Base-by-base conservation (phyloP, 1,284 basidiomycete species). In the Cutaneotrichosporon daszewskae region DNA sequence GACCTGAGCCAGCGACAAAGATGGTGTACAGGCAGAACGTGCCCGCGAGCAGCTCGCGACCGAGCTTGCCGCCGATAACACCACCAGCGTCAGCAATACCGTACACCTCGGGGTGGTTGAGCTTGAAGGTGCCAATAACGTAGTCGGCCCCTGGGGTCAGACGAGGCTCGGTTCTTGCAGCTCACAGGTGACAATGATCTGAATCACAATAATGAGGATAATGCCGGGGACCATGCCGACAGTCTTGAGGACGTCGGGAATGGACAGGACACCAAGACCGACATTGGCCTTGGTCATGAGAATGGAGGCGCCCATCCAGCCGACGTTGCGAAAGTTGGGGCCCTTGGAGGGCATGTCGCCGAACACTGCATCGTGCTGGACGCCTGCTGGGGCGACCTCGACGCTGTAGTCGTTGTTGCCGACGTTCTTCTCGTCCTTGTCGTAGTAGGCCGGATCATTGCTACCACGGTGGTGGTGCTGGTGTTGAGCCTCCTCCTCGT, bases 51-150 rank as follows among this genome's bases (percentile, higher is more conserved):
- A 40, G 45, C 43, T 45, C 43, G 22, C 39, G 40, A 4, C 50
- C 50, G 17, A 48, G 11, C n/a, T 43, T 39, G 24, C 42, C 41
- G 19, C 37, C 43, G 19, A 49, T 32, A 17, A 46, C 43, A 40
- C 58, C 51, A 8, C 56, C 54, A 19, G 55, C 57, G 7, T 59
- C 64, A 25, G 59, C 59, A 20, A 58, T 55, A 25, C 53, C 57
- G 49, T 58, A 60, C 16, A 61, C 54, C 32, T 61, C 59, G n/a
- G 58, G 59, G 51, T 68, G 62, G 17, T 51, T 50, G 9, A 53
- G 31, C 52, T 64, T 63, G 59, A 71, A 68, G 9, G 43, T 38
- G n/a, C 66, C 66, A 13, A 68, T 57, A 25, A 60, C 49, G 34
- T 51, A 51, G 40, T 57, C 62, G 23, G 56, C 51, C 56, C 57